A percentile compares a stretch with the other conserved stretches of the same genome.
Conservation (phyloP, 768 basidiomycete genomes). For the Psilocybe cubensis region DNA sequence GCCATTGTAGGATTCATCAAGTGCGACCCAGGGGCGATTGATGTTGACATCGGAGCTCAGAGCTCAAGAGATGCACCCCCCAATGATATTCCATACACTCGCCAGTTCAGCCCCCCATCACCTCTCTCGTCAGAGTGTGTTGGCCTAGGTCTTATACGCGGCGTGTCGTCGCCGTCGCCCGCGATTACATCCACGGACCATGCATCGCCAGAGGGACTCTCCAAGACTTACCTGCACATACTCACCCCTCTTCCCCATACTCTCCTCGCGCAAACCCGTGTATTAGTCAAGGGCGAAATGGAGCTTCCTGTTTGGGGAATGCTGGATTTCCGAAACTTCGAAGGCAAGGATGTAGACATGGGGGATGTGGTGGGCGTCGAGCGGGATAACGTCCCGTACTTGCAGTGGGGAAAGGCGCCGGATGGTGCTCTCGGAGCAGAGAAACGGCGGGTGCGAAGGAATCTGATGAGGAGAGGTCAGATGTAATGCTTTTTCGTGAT, state of each 20-base stretch:
- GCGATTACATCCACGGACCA: not conserved
- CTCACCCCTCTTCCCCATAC: conserved; percentile 72
- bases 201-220: not conserved
- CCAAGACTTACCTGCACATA: conserved; percentile 60
- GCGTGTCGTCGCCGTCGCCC: conserved; percentile 37
- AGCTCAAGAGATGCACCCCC: not conserved
- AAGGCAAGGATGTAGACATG: conserved; percentile 19
- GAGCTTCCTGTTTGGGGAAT: conserved; percentile 88
- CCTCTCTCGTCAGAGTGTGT: conserved; percentile 66
- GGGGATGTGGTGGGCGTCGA: conserved; percentile 51
- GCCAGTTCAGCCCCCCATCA: conserved; percentile 53
- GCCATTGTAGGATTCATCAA: conserved; percentile 78
- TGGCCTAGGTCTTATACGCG: conserved; percentile 80
- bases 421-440: conserved; percentile 67
- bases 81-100: conserved; percentile 57
- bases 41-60: conserved; percentile 20
- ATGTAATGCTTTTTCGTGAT: conserved; percentile 51
- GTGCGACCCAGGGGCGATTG: conserved; percentile 46
- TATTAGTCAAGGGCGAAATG: conserved; percentile 85
- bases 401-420: conserved; percentile 75
- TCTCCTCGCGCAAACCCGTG: conserved; percentile 43
- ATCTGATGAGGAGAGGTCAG: conserved; percentile 85
- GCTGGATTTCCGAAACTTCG: conserved; percentile 63
- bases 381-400: conserved; percentile 66
- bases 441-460: conserved; percentile 74